phyloP scores from a whole-genome alignment of 2,329 filamentous ascomycete genomes.

The Huntiella abstrusa region DNA sequence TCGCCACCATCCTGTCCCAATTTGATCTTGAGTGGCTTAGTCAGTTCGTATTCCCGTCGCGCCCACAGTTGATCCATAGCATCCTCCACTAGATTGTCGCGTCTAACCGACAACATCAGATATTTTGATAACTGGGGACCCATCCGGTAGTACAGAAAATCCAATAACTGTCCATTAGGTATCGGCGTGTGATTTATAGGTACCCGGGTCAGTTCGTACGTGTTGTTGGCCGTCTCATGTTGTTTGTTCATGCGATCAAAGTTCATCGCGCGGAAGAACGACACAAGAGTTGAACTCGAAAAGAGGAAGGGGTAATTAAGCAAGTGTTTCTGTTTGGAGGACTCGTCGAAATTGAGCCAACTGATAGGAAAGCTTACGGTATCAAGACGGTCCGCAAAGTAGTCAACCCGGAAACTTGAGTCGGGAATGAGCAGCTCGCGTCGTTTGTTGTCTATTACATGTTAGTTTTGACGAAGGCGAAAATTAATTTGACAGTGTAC shows the following conservation, averaged over 20 bases:
- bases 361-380: conserved; percentile 53
- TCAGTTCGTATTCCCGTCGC: conserved; percentile 59
- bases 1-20: conserved; percentile 69
- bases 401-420: conserved; percentile 54
- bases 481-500: conserved; percentile 16
- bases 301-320: conserved; percentile 72
- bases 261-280: conserved; percentile 77
- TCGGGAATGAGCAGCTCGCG: conserved; percentile 45
- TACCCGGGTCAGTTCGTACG: conserved; percentile 35
- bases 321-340: conserved; percentile 50
- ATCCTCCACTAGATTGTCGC: conserved; percentile 50
- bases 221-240: conserved; percentile 48
- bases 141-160: conserved; percentile 42
- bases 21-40: conserved; percentile 73
- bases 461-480: conserved; percentile 2
- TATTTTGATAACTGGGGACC: conserved; percentile 51
- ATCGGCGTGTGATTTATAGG: conserved; percentile 37
- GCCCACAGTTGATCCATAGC: conserved; percentile 81
- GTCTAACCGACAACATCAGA: conserved; percentile 48
- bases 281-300: conserved; percentile 49
- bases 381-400: conserved; percentile 60
- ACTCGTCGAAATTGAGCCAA: conserved; percentile 45
- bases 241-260: conserved; percentile 69
- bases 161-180: conserved; percentile 37
- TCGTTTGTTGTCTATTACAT: conserved; percentile 36